Conservation (phyloP, 768 basidiomycete genomes). For the Boletus vinaceobasis region DNA sequence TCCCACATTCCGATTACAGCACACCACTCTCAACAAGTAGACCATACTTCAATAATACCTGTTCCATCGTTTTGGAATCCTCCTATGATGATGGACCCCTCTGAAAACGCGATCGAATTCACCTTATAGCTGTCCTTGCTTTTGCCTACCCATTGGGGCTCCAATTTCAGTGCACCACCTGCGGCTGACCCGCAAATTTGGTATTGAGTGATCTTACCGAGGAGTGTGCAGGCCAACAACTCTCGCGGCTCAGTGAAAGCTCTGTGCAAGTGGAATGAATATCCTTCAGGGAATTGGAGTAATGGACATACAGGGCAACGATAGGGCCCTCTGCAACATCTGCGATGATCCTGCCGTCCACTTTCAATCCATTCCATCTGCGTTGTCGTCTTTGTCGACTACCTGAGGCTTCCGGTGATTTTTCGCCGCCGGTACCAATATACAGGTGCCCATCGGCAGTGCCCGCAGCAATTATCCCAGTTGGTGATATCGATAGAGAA, state of each 20-base stretch:
- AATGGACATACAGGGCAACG: slow-evolving; percentile 55
- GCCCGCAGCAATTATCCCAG: slow-evolving; percentile 63
- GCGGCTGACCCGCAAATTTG: slow-evolving; percentile 39
- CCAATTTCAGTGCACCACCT: slow-evolving; percentile 38
- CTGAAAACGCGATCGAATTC: slow-evolving; percentile 54
- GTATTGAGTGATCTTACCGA: slow-evolving; percentile 55
- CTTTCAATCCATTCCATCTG: slow-evolving; percentile 70
- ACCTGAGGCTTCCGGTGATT: slow-evolving; percentile 21
- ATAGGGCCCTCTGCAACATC: slow-evolving; percentile 72
- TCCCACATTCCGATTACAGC: background rate
- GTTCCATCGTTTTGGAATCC: slow-evolving; percentile 56
- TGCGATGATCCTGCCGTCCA: slow-evolving; percentile 40
- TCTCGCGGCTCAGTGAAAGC: slow-evolving; percentile 45
- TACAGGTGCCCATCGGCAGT: slow-evolving; percentile 75
- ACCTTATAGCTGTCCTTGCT: slow-evolving; percentile 53
- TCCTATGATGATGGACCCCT: slow-evolving; percentile 52
- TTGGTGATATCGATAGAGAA: slow-evolving; percentile 54
- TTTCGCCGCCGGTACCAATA: slow-evolving; percentile 68
- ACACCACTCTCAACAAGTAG: slow-evolving; percentile 7
- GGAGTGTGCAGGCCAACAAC: slow-evolving; percentile 56
- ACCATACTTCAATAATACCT: slow-evolving; percentile 66
- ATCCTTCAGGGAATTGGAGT: background rate
- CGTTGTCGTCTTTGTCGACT: slow-evolving; percentile 52
- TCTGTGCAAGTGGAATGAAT: slow-evolving; percentile 31
- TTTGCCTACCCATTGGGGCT: slow-evolving; percentile 46